These are phyloP conservation scores for Daldinia loculata DNA, from an alignment of 495 filamentous ascomycete species.

Conservation along the genomic window DNA sequence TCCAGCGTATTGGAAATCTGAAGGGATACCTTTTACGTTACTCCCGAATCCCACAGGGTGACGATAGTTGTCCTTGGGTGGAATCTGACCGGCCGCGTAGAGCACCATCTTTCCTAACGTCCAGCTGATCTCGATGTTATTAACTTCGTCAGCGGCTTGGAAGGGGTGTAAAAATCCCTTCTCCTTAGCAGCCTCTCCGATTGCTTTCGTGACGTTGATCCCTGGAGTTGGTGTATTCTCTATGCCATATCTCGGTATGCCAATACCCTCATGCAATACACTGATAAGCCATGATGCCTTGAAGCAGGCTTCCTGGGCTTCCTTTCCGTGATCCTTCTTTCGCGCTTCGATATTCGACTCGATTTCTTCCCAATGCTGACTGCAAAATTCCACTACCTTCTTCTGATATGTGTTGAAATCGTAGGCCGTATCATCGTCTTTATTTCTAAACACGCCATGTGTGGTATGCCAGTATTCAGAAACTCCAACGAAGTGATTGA, in stretches of 20 bases:
- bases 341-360: conserved; percentile 66
- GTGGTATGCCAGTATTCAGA: conserved; percentile 99
- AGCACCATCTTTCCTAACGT: conserved; percentile 98
- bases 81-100: conserved; percentile 90
- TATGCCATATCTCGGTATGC: conserved; percentile 86
- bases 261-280: conserved; percentile 93
- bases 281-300: conserved; percentile 98
- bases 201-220: conserved; percentile 79
- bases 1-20: conserved; percentile 89
- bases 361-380: conserved; percentile 80
- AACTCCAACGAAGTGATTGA: conserved; percentile 98
- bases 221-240: conserved; percentile 60
- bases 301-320: conserved; percentile 90
- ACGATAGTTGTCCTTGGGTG: conserved; percentile 61
- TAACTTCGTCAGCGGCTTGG: conserved; percentile 91
- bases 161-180: conserved; percentile 90
- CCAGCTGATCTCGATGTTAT: conserved; percentile 96
- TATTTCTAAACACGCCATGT: conserved; percentile 88
- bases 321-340: conserved; percentile 74
- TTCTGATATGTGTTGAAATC: conserved; percentile 92
- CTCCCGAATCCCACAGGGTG: conserved; percentile 91
- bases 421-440: conserved; percentile 79
- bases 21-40: conserved; percentile 71
- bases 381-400: conserved; percentile 85
- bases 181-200: conserved; percentile 72